phyloP scores from a whole-genome alignment of 306 rosid genomes.

The Hippophae rhamnoides region DNA sequence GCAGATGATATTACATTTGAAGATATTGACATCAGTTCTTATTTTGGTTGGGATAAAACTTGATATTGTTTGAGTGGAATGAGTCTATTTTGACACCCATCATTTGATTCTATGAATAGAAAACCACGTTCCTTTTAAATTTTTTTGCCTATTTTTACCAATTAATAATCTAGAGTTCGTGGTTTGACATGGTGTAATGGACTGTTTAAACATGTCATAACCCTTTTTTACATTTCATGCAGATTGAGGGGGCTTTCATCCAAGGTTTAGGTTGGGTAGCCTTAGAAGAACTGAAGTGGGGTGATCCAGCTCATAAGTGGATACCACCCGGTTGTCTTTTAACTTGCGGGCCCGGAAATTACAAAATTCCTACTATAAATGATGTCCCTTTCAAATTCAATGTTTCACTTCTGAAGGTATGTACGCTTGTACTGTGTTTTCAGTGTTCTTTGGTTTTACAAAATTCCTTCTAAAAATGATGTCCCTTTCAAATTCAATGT shows the following conservation, averaged over 20 bases:
- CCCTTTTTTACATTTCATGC: slow-evolving; percentile 2
- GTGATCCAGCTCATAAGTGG: slow-evolving; percentile 91
- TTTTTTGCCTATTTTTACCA: too few species aligned
- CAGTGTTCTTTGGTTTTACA: slow-evolving; percentile 20
- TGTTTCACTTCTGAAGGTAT: slow-evolving; percentile 85
- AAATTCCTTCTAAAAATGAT: slow-evolving; percentile 78
- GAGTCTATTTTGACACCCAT: too few species aligned
- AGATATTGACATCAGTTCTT: too few species aligned
- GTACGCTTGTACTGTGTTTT: not conserved
- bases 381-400: slow-evolving; percentile 70
- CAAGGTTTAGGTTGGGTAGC: slow-evolving; percentile 98
- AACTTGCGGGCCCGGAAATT: slow-evolving; percentile 82
- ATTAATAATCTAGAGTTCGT: too few species aligned
- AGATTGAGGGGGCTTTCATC: slow-evolving; percentile 91
- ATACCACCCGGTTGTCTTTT: slow-evolving; percentile 56
- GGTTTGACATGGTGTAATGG: not conserved
- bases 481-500: slow-evolving; percentile 69
- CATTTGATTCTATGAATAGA: too few species aligned
- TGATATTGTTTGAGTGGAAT: too few species aligned
- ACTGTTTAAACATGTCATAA: not conserved
- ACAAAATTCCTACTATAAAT: slow-evolving; percentile 80
- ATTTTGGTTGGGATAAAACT: too few species aligned
- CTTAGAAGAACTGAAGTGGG: slow-evolving; percentile 94
- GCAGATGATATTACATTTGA: too few species aligned
- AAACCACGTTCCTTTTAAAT: too few species aligned